These are phyloP conservation scores for Coleophoma crateriformis DNA, from an alignment of 2,329 filamentous ascomycete genomes.

Conservation along the genomic window DNA sequence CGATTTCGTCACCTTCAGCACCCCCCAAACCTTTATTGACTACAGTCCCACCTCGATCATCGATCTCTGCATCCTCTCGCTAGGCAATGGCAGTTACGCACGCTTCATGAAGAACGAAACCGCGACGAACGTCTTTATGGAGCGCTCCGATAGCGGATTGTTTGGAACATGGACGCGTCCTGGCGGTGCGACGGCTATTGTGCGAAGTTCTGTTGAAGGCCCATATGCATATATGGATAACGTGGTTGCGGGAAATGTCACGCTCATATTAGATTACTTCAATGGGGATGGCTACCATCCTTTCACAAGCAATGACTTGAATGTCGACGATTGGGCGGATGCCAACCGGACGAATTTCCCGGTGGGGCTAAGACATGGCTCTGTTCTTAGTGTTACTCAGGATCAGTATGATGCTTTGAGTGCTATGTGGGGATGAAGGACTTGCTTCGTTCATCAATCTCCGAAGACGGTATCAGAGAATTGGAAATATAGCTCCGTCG, in stretches of 20 bases:
- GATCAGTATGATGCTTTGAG: constrained; percentile 35
- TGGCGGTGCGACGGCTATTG: constrained; percentile 35
- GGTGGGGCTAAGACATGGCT: constrained; percentile 43
- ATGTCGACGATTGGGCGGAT: constrained; percentile 39
- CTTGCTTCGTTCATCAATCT: too few species aligned
- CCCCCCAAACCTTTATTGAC: constrained; percentile 45
- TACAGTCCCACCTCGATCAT: constrained; percentile 42
- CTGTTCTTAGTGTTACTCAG: constrained; percentile 41
- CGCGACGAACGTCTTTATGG: constrained; percentile 44
- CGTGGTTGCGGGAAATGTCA: constrained; percentile 29
- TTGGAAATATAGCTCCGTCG: too few species aligned
- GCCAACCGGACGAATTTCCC: constrained; percentile 38
- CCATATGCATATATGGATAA: constrained; percentile 41
- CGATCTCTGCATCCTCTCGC: constrained; percentile 49
- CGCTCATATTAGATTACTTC: constrained; percentile 45
- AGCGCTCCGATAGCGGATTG: constrained; percentile 40
- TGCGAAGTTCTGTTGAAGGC: constrained; percentile 37
- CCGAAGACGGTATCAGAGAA: too few species aligned
- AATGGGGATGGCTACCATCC: constrained; percentile 42
- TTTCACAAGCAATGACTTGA: constrained; percentile 38
- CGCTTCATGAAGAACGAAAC: constrained; percentile 52
- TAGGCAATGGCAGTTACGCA: constrained; percentile 37
- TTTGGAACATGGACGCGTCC: constrained; percentile 47
- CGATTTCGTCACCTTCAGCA: constrained; percentile 47
- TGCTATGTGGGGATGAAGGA: constrained; percentile 27